Percentiles rank a stretch among this genome's conserved stretches.
Evolutionary conservation across 2,329 filamentous ascomycete genomes (phyloP).

Genomic region (Bimuria novae-zelandiae): DNA sequence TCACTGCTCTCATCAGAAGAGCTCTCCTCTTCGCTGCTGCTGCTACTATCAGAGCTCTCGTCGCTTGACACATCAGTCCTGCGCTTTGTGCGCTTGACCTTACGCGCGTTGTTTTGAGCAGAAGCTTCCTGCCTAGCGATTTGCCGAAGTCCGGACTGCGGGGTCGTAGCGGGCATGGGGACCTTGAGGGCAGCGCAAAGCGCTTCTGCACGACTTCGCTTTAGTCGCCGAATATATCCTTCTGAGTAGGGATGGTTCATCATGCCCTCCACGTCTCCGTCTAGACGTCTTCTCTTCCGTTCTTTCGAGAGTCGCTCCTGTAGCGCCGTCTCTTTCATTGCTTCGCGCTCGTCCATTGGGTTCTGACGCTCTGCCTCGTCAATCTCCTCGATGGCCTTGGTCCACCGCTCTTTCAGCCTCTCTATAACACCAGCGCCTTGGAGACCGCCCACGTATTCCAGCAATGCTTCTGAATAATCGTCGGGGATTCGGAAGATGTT

Average conservation of each 20-base stretch:
- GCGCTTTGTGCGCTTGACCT: conserved; percentile 38
- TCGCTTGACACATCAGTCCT: conserved; percentile 36
- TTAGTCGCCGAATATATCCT: conserved; percentile 40
- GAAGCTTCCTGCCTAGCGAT: conserved; percentile 13
- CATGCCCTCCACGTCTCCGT: conserved; percentile 36
- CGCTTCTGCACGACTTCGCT: conserved; percentile 37
- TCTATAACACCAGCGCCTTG: conserved; percentile 72
- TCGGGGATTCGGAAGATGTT: conserved; percentile 72
- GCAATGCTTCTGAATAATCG: conserved; percentile 69
- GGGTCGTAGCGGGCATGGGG: conserved; percentile 23
- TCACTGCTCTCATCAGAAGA: conserved; percentile 24
- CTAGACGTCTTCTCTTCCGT: conserved; percentile 34
- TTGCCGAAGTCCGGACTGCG: conserved; percentile 5
- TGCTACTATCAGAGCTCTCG: conserved; percentile 40
- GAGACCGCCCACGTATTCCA: conserved; percentile 78
- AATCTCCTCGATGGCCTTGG: conserved; percentile 62
- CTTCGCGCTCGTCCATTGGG: conserved; percentile 43
- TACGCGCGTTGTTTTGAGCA: conserved; percentile 21
- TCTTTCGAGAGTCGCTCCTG: conserved; percentile 39
- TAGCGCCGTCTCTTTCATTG: conserved; percentile 44
- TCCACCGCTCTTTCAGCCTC: conserved; percentile 69
- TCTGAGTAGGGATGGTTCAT: conserved; percentile 31
- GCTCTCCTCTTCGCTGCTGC: conserved; percentile 33
- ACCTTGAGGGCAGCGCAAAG: conserved; percentile 37
- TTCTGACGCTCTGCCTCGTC: conserved; percentile 43